Base-by-base conservation (phyloP, 2,329 filamentous ascomycete genomes). In the Arachnomyces sp. region DNA sequence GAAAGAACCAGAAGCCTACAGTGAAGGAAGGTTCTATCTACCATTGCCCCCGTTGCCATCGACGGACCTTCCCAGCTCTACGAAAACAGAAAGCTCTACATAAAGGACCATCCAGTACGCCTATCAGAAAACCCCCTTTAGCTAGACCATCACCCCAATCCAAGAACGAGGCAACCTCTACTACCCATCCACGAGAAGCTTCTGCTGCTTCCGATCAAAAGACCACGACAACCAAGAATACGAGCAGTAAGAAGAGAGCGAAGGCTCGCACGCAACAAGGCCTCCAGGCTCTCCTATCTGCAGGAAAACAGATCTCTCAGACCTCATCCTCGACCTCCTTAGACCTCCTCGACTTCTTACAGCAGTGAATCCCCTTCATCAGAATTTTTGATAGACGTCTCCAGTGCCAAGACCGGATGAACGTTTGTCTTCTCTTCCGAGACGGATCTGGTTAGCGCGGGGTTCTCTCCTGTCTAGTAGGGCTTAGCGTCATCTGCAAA, bases 181-280 rank as follows among this genome's bases (percentile, higher is more conserved):
- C 11, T 14, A 7, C 42, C 6, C 17, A 11, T 12, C 12, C 43
- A 32, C 32, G 38, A 18, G 28, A 40, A 30, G 28, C 36, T 15
- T 40, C 52, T 25, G 13, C 36, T 11, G 28, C 36, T 3, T 38
- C 42, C 36, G 36, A 25, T 17, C 39, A 30, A 25, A 51, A 52
- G 31, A 32, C 43, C n/a, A 36, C 38, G 38, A 43, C 50, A 13
- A 51, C 48, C 5, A 59, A 63, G 2, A 66, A 71, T 32, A 58
- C 65, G 11, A 74, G 54, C 57, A 76, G 72, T 60, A 76, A 75
- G 55, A 74, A 74, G 50, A 62, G 74, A 49, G 71, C 72, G 16
- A 77, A 74, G 50, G 61, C 70, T 40, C 61, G 74, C 17, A 78
- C 75, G 47, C 64, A 70, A 40, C 69, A 70, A 18, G 72, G 72